A percentile compares a stretch with the other conserved stretches of the same genome.
phyloP scores from a whole-genome alignment of 2,329 filamentous ascomycete genomes.

The Periconia sp. region DNA sequence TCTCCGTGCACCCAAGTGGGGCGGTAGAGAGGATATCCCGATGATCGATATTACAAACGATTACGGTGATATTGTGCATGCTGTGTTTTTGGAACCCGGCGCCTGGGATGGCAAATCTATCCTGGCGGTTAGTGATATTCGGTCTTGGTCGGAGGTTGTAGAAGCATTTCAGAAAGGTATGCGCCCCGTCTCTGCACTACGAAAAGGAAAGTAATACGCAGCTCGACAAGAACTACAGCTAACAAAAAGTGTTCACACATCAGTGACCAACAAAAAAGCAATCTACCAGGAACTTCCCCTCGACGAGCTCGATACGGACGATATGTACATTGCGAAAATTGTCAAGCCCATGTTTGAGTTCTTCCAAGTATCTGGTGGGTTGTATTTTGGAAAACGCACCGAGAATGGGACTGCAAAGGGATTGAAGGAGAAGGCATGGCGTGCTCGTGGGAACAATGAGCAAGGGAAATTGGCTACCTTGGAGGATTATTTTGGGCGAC shows the following conservation, averaged over 20 bases:
- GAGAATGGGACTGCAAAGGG: slow-evolving; percentile 14
- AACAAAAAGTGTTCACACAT: neutral
- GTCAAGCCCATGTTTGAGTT: slow-evolving; percentile 25
- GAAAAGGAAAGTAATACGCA: neutral
- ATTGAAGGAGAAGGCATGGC: slow-evolving; percentile 20
- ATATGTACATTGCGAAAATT: slow-evolving; percentile 19
- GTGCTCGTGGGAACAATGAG: slow-evolving; percentile 14
- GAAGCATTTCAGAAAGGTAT: slow-evolving; percentile 39
- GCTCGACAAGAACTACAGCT: neutral
- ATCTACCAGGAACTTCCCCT: slow-evolving; percentile 19
- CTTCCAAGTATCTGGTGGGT: slow-evolving; percentile 19
- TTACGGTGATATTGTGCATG: slow-evolving; percentile 52
- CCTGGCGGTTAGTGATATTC: slow-evolving; percentile 43
- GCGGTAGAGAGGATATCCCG: slow-evolving; percentile 43
- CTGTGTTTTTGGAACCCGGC: slow-evolving; percentile 45
- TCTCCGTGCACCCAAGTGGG: slow-evolving; percentile 43
- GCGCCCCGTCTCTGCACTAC: neutral
- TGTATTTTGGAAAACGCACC: slow-evolving; percentile 20
- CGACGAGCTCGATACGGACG: slow-evolving; percentile 19
- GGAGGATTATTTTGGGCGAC: neutral
- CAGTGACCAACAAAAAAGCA: slow-evolving; percentile 21
- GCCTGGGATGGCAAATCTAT: slow-evolving; percentile 42
- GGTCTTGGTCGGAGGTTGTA: slow-evolving; percentile 31
- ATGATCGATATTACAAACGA: slow-evolving; percentile 47
- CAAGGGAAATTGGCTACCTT: slow-evolving; percentile 1